Conservation (phyloP, 2,329 filamentous ascomycete genomes). For the Aureobasidium zeae region DNA sequence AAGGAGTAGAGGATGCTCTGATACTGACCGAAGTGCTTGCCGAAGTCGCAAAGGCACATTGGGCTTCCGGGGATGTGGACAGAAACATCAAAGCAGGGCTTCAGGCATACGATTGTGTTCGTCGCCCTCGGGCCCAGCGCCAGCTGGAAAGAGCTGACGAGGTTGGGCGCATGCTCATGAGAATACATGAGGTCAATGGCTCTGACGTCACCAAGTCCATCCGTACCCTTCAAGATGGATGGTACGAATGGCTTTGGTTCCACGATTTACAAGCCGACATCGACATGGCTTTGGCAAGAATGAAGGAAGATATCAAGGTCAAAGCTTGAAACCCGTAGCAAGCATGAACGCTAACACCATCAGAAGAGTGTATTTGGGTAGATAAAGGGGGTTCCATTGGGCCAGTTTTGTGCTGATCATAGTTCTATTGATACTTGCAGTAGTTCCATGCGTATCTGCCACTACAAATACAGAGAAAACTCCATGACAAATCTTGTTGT, state of each 20-base stretch:
- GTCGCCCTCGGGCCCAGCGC: constrained; percentile 2
- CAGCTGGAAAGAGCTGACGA: neutral
- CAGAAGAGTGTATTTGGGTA: no score
- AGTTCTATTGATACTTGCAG: no score
- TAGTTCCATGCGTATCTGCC: no score
- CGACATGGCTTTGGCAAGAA: neutral
- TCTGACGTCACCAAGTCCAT: neutral
- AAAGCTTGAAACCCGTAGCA: no score
- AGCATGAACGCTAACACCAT: no score
- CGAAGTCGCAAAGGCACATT: neutral
- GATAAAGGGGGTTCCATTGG: no score
- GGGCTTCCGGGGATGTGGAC: neutral
- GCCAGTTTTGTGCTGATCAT: no score
- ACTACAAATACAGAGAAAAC: no score
- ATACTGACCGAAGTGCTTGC: constrained; percentile 1
- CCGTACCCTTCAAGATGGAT: neutral
- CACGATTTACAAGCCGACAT: neutral
- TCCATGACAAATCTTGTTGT: no score
- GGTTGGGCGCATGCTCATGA: neutral
- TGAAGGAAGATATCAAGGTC: constrained; percentile 12
- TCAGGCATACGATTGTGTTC: neutral
- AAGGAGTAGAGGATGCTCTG: constrained; percentile 1
- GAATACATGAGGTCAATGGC: neutral
- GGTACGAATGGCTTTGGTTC: constrained; percentile 1
- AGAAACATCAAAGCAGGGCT: neutral